Percentiles rank a stretch among this genome's conserved stretches.
phyloP scores from a whole-genome alignment of 2,329 filamentous ascomycete species.

The Penicillium sp. region DNA sequence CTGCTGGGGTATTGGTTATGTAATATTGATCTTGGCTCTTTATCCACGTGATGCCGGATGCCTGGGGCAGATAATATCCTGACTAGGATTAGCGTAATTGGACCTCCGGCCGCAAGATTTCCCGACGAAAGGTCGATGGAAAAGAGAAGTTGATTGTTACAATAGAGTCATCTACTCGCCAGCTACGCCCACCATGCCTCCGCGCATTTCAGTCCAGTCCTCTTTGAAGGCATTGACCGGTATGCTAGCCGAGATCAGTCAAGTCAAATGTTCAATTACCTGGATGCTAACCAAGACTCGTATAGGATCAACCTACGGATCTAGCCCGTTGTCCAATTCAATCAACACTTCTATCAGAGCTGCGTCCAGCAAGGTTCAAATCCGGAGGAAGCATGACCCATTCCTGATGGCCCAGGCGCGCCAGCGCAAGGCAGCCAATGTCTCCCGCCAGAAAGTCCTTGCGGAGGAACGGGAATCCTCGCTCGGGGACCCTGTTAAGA shows the following conservation, averaged over 20 bases:
- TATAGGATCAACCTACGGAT: slow-evolving; percentile 32
- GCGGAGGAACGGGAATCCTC: slow-evolving; percentile 62
- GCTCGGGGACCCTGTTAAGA: slow-evolving; percentile 76
- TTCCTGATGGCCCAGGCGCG: slow-evolving; percentile 78
- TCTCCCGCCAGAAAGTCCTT: slow-evolving; percentile 71
- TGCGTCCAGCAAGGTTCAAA: slow-evolving; percentile 63
- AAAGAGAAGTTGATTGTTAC: slow-evolving; percentile 18
- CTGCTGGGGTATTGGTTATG: background rate
- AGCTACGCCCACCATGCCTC: slow-evolving; percentile 58
- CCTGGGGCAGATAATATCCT: background rate
- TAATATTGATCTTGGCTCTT: slow-evolving; percentile 8
- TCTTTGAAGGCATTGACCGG: slow-evolving; percentile 61
- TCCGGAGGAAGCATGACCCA: slow-evolving; percentile 70
- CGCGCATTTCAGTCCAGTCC: slow-evolving; percentile 62
- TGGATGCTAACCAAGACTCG: slow-evolving; percentile 11
- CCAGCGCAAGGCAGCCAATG: slow-evolving; percentile 79
- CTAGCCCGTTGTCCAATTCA: slow-evolving; percentile 54
- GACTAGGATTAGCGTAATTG: slow-evolving; percentile 28
- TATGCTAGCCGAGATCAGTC: slow-evolving; percentile 43
- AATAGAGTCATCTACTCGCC: slow-evolving; percentile 8
- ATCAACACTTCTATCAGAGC: slow-evolving; percentile 59
- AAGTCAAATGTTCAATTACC: background rate
- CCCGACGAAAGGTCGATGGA: slow-evolving; percentile 25
- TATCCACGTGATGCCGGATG: background rate
- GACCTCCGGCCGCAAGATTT: slow-evolving; percentile 33